Evolutionary conservation across 2,329 filamentous ascomycete genomes (phyloP).

Genomic region (Exophiala aquamarina): DNA sequence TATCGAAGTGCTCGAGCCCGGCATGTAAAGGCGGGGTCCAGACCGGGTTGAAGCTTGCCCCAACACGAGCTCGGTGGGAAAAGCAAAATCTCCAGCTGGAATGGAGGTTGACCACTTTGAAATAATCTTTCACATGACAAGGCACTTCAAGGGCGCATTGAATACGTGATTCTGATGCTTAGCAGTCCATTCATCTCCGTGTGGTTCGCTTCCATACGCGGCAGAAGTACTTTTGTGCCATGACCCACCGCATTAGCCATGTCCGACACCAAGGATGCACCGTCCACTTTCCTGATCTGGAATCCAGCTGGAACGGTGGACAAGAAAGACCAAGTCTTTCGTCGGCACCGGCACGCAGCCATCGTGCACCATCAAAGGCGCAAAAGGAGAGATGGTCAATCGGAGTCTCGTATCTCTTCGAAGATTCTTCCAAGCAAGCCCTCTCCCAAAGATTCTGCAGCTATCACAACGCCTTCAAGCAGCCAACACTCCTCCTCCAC

Average conservation of each 20-base stretch:
- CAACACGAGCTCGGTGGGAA: no score
- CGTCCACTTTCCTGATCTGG: constrained; percentile 1
- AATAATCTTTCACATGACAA: no score
- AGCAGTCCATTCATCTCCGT: no score
- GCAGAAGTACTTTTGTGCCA: constrained; percentile 2
- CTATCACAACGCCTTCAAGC: background rate
- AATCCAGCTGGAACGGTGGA: background rate
- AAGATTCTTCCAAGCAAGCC: background rate
- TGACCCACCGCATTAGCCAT: background rate
- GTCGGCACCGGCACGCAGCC: constrained; percentile 11
- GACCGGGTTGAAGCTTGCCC: no score
- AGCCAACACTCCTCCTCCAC: background rate
- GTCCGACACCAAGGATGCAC: background rate
- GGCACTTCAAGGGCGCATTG: no score
- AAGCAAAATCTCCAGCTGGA: no score
- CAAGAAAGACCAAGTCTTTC: constrained; percentile 7
- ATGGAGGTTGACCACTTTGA: no score
- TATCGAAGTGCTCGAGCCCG: no score
- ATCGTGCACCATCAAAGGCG: constrained; percentile 8
- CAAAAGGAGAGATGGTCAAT: background rate
- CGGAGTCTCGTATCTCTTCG: background rate
- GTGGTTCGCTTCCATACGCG: background rate
- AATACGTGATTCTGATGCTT: no score
- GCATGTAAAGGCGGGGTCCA: no score
- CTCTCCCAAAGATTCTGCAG: background rate